Percentiles rank a stretch among this genome's conserved stretches.
These are phyloP conservation scores for Zymoseptoria ardabiliae DNA, from an alignment of 2,329 filamentous ascomycete species.

Conservation along the genomic window DNA sequence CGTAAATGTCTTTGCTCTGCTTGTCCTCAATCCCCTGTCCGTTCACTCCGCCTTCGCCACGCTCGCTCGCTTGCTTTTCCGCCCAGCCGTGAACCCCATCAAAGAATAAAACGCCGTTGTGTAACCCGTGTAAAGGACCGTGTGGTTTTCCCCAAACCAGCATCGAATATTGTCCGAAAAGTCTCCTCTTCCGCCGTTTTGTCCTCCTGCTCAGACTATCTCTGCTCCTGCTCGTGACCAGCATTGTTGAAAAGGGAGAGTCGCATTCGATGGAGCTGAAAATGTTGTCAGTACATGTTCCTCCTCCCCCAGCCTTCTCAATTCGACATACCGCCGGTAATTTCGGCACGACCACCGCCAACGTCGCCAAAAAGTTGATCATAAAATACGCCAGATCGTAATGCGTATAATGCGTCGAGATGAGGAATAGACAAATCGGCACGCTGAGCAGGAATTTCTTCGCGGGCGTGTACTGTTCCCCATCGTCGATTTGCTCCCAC, in stretches of 20 bases:
- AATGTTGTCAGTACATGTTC: constrained; percentile 8
- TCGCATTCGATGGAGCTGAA: constrained; percentile 32
- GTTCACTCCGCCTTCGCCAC: background rate
- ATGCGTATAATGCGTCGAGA: constrained; percentile 98
- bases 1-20: background rate
- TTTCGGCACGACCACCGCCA: constrained; percentile 93
- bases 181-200: background rate
- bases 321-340: constrained; percentile 71
- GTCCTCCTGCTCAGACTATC: background rate
- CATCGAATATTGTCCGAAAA: background rate
- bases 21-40: background rate
- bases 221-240: background rate
- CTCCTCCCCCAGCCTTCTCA: background rate
- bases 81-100: background rate
- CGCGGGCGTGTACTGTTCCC: constrained; percentile 94
- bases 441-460: constrained; percentile 97
- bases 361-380: constrained; percentile 88
- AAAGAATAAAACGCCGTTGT: background rate
- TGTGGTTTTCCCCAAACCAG: background rate
- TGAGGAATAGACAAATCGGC: constrained; percentile 84
- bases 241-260: constrained; percentile 28
- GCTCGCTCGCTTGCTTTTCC: background rate
- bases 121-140: background rate
- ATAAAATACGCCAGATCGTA: constrained; percentile 96
- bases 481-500: constrained; percentile 99